Evolutionary conservation across 768 basidiomycete genomes (phyloP).

Genomic region (Tricholoma sp.): DNA sequence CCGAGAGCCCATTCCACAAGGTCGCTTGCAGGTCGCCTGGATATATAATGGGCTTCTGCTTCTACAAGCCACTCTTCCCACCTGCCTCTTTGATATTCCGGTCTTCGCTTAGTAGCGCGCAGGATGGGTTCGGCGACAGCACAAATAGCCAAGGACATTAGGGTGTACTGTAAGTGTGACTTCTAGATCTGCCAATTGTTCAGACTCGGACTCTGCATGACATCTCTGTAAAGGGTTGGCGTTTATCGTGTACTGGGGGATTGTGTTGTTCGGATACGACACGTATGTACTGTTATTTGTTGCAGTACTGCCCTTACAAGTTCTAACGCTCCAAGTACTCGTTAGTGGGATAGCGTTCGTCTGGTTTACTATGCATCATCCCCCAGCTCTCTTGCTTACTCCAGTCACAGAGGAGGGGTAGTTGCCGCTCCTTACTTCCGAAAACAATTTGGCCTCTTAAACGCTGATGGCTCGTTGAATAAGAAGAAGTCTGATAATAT

Average conservation of each 20-base stretch:
- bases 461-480: neutral
- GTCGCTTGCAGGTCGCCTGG: no score
- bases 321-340: neutral
- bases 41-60: no score
- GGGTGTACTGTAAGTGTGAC: neutral
- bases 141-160: neutral
- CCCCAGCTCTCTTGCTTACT: neutral
- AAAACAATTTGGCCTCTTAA: constrained; percentile 1
- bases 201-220: neutral
- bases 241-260: constrained; percentile 21
- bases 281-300: constrained; percentile 10
- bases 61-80: neutral
- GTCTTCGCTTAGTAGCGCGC: neutral
- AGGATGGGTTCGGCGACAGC: neutral
- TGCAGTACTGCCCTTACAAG: neutral
- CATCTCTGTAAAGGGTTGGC: constrained; percentile 15
- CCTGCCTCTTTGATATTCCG: neutral
- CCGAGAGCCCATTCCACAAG: no score
- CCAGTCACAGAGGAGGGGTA: constrained; percentile 11
- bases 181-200: neutral
- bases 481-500: neutral
- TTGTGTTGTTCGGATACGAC: constrained; percentile 20
- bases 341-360: constrained; percentile 18
- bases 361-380: neutral
- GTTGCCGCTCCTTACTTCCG: constrained; percentile 6